Conservation (phyloP, 208 protist genomes). For the Crithidia mellificae region DNA sequence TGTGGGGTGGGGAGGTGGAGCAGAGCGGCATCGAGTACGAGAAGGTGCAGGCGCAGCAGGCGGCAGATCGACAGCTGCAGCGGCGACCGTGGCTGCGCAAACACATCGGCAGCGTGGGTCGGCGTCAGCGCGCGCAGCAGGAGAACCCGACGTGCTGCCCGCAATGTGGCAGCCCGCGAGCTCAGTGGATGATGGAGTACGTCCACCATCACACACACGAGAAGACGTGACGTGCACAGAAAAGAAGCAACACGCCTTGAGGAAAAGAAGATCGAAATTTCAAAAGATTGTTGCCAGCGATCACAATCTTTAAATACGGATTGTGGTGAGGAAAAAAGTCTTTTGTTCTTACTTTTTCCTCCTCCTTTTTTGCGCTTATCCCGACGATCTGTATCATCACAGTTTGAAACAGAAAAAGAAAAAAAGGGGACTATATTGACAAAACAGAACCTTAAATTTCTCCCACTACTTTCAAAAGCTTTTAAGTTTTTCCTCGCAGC, state of each 20-base stretch:
- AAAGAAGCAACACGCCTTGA: neutral
- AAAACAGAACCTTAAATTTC: too few species aligned
- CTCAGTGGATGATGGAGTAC: slow-evolving; percentile 87
- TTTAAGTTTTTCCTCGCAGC: too few species aligned
- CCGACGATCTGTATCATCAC: too few species aligned
- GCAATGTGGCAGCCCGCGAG: slow-evolving; percentile 57
- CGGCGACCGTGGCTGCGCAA: slow-evolving; percentile 43
- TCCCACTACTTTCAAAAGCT: too few species aligned
- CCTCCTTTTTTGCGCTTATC: too few species aligned
- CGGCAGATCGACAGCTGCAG: slow-evolving; percentile 19
- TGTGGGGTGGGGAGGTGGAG: slow-evolving; percentile 61
- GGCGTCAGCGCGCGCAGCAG: slow-evolving; percentile 22
- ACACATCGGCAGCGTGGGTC: slow-evolving; percentile 49
- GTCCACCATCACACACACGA: slow-evolving; percentile 77
- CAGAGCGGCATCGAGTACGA: slow-evolving; percentile 72
- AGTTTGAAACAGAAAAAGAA: too few species aligned
- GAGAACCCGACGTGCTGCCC: slow-evolving; percentile 60
- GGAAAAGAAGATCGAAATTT: too few species aligned
- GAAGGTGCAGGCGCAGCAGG: slow-evolving; percentile 38
- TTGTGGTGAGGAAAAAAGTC: too few species aligned
- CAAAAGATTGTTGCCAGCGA: too few species aligned
- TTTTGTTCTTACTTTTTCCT: too few species aligned
- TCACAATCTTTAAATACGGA: too few species aligned
- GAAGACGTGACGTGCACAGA: slow-evolving; percentile 11
- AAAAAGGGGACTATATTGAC: too few species aligned